Conservation (phyloP, 139 green algal genomes). For the Volvox africanus region DNA sequence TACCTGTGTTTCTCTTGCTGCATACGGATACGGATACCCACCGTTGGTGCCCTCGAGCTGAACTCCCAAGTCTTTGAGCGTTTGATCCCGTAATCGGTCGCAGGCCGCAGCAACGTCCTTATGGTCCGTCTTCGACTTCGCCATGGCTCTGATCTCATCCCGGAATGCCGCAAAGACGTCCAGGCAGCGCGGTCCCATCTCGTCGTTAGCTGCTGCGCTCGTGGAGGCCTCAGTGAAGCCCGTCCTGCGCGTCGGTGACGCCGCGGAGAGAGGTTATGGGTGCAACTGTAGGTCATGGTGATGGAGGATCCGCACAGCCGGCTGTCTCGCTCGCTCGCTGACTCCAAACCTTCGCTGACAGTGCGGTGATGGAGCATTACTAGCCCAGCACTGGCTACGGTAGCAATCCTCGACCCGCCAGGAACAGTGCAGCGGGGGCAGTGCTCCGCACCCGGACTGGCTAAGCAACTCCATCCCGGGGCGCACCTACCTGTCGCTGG, state of each 20-base stretch:
- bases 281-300: no score
- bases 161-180: slow-evolving; percentile 87
- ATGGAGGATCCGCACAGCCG: no score
- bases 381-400: no score
- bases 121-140: slow-evolving; percentile 56
- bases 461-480: neutral
- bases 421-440: no score
- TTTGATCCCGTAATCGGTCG: slow-evolving; percentile 80
- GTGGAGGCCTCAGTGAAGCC: slow-evolving; percentile 29
- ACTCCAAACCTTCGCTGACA: no score
- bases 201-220: neutral
- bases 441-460: no score
- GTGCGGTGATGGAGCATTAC: no score
- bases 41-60: slow-evolving; percentile 77
- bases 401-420: no score
- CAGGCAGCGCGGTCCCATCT: slow-evolving; percentile 59
- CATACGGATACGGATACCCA: neutral
- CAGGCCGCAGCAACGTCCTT: slow-evolving; percentile 45
- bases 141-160: slow-evolving; percentile 71
- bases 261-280: no score
- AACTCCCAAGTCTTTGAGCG: slow-evolving; percentile 83
- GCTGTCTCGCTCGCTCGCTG: no score
- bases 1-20: no score
- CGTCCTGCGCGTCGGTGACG: neutral
- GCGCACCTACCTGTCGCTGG: slow-evolving; percentile 60